A percentile compares a stretch with the other conserved stretches of the same genome.
Conservation (phyloP, 768 basidiomycete species). For the Cystobasidium ongulense region DNA sequence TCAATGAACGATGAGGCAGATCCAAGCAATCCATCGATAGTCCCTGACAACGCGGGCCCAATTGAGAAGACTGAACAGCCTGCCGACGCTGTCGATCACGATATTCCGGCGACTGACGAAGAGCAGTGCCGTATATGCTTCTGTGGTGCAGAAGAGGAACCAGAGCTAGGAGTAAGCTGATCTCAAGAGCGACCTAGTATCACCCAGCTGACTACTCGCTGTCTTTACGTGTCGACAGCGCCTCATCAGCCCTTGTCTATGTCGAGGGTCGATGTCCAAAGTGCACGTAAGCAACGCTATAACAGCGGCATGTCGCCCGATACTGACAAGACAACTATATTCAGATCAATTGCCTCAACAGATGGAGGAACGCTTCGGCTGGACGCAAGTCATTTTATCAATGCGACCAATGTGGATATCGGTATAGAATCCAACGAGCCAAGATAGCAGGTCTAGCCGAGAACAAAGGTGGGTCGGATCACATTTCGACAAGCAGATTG, state of each 20-base stretch:
- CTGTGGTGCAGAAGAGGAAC: conserved; percentile 23
- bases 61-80: background rate
- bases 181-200: background rate
- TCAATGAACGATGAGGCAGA: too few relatives aligned
- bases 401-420: conserved; percentile 22
- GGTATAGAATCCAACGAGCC: conserved; percentile 18
- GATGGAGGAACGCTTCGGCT: conserved; percentile 5
- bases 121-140: conserved; percentile 37
- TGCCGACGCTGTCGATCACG: background rate
- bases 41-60: background rate
- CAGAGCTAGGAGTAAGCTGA: conserved; percentile 28
- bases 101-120: background rate
- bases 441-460: conserved; percentile 27
- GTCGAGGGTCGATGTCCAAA: conserved; percentile 20
- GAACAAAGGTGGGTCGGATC: conserved; percentile 1
- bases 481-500: background rate
- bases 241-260: conserved; percentile 20
- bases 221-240: background rate
- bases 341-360: conserved; percentile 2
- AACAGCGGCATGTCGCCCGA: too few relatives aligned
- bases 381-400: conserved; percentile 9
- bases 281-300: background rate
- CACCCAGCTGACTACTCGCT: background rate
- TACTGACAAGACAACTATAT: background rate
- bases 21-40: background rate